Evolutionary conservation across 2,329 filamentous ascomycete species (phyloP), one percentile per base, ranked within the genome.

Genomic region (Beauveria bassiana): DNA sequence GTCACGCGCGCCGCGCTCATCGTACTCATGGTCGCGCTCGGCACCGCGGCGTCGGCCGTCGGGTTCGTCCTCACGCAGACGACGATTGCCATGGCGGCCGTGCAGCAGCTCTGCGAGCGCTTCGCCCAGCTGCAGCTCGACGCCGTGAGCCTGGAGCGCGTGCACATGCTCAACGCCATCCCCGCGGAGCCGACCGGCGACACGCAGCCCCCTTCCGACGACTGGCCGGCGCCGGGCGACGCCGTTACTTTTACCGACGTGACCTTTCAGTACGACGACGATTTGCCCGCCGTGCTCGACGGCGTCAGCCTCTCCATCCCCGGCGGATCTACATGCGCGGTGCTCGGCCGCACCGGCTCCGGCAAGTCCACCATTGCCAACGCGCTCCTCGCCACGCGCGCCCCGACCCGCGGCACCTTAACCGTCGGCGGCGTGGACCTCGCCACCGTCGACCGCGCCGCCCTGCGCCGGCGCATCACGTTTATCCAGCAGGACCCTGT

Each of bases 81-180:
- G 0, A 71, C 68, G 5, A 70, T 73, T 8, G 74, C 74, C 43
- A 74, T 75, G 69, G 64, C 62, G 1, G 66, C 73, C 0, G 73
- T 76, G 1, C 74, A 76, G 52, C 77, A 78, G 1, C 81, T 96
- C 0, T 96, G 92, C 73, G 85, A 86, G 63, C 83, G 86, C 62
- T 96, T 96, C 68, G 92, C 92, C 2, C 85, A 90, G 69, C 80
- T 96, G 1, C 91, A 96, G 71, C 92, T 96, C 83, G 89, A 96
- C 70, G 96, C 96, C 66, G 91, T 96, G 0, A 93, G 89, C 0
- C 90, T 96, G 0, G 92, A 96, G 74, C 85, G 92, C 46, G 87
- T 96, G 0, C 86, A 95, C 10, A 90, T 95, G 72, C 81, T 96
- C 0, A 79, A 95, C 1, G 84, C 90, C 62, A 81, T 96, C 0